Conservation (phyloP, 2,329 filamentous ascomycete species). For the Sphaerulina vaccinii region DNA sequence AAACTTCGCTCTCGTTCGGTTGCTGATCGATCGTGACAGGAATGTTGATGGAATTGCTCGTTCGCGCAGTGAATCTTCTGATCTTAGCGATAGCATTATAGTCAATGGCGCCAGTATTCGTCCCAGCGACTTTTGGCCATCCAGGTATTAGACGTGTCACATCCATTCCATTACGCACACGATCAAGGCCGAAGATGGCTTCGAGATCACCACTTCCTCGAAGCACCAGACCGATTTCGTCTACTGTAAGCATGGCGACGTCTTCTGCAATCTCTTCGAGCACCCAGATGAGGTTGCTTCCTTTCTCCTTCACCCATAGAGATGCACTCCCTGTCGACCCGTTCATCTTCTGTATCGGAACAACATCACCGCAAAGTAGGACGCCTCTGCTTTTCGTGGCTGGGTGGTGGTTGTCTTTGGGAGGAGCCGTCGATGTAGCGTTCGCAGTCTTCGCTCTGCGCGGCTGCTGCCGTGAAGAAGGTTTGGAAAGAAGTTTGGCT, state of each 20-base stretch:
- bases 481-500: constrained; percentile 82
- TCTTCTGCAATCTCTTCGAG: constrained; percentile 97
- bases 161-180: constrained; percentile 66
- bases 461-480: constrained; percentile 57
- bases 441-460: constrained; percentile 66
- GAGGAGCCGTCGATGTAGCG: constrained; percentile 53
- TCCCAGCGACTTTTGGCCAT: constrained; percentile 74
- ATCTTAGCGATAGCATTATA: constrained; percentile 70
- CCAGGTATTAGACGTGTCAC: constrained; percentile 76
- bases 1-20: constrained; percentile 64
- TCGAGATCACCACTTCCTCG: constrained; percentile 72
- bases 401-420: constrained; percentile 49
- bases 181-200: constrained; percentile 78
- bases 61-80: constrained; percentile 82
- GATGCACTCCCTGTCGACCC: constrained; percentile 89
- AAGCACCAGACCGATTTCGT: constrained; percentile 72
- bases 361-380: constrained; percentile 92
- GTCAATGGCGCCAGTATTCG: constrained; percentile 70
- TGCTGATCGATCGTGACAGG: constrained; percentile 78
- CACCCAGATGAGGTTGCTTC: constrained; percentile 92
- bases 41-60: constrained; percentile 73
- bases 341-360: constrained; percentile 94
- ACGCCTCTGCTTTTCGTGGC: constrained; percentile 81
- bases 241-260: constrained; percentile 72
- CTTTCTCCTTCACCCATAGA: constrained; percentile 98